Base-by-base conservation (phyloP, 176 grass and related monocot species). In the Aechmea fasciata region DNA sequence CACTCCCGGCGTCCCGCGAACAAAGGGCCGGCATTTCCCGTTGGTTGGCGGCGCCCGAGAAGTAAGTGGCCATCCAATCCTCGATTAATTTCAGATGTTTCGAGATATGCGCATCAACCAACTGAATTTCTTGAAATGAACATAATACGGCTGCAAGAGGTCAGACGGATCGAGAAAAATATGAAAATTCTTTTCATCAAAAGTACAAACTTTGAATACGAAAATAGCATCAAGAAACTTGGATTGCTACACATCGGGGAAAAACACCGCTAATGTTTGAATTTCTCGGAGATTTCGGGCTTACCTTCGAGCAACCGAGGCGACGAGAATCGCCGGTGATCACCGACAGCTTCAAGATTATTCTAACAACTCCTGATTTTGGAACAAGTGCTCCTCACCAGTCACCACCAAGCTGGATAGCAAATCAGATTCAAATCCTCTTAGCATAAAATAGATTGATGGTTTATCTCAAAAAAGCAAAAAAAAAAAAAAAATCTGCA, bases 41-140 rank as follows among this genome's bases (percentile, higher is more conserved):
- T 79, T 90, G 82, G 69, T 87, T 74, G 22, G 79, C 75, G 18
- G 90, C 83, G 72, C 72, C 94, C 1, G 80, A 77, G 73, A 84
- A 90, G 79, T 90, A 99, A 66, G 83, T 82, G 69, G 95, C 73
- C 90, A 94, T 99, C 20, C 20, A 59, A 17, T 19, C 14, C n/a
- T 59, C 10, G 8, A 14, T 59, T 59, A 10, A 10, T 10, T 59
- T 18, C 55, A 61, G 55, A 61, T 61, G 13, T 61, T 61, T 22
- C 20, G 20, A 19, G 55, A 18, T 57, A 11, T 7, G 33, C 5
- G 33, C 55, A 61, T 61, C 55, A 20, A 18, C 2, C 20, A 61
- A 22, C 13, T 61, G 55, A 61, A 61, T 15, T 61, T 61, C 10
- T 19, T 61, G 17, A 61, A 0, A 14, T 19, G 20, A 18, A 22